phyloP scores from a whole-genome alignment of 163 green algal species.

The Scenedesmus sp. region DNA sequence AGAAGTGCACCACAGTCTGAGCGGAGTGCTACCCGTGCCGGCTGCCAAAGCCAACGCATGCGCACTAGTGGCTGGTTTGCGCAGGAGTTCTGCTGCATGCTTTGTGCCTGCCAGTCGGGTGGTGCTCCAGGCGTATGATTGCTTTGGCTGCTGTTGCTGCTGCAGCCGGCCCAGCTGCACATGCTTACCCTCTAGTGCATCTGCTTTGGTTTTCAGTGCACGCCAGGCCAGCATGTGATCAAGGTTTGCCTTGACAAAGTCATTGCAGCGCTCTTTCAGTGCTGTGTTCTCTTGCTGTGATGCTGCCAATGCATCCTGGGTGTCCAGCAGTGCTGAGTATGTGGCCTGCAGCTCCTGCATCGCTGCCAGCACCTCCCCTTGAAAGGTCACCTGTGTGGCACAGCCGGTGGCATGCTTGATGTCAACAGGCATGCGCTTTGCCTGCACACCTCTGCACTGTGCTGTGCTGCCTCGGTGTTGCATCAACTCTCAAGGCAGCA shows the following conservation, averaged over 20 bases:
- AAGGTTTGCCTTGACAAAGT: constrained; percentile 53
- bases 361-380: constrained; percentile 41
- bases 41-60: background rate
- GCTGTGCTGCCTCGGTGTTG: too few species aligned
- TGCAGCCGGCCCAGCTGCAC: background rate
- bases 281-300: constrained; percentile 22
- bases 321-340: constrained; percentile 31
- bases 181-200: constrained; percentile 45
- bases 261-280: constrained; percentile 41
- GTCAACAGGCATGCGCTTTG: background rate
- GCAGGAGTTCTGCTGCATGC: background rate
- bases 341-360: constrained; percentile 47
- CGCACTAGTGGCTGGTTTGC: background rate
- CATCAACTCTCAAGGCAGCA: too few species aligned
- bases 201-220: constrained; percentile 42
- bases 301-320: constrained; percentile 36
- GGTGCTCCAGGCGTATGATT: background rate
- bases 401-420: background rate
- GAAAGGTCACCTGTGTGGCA: constrained; percentile 24
- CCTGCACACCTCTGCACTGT: background rate
- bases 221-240: constrained; percentile 57
- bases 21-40: too few species aligned
- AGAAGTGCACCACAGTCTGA: too few species aligned
- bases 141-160: background rate
- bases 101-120: background rate